A percentile compares a stretch with the other conserved stretches of the same genome.
phyloP scores from a whole-genome alignment of 768 basidiomycete genomes.

The Mycena crocata region DNA sequence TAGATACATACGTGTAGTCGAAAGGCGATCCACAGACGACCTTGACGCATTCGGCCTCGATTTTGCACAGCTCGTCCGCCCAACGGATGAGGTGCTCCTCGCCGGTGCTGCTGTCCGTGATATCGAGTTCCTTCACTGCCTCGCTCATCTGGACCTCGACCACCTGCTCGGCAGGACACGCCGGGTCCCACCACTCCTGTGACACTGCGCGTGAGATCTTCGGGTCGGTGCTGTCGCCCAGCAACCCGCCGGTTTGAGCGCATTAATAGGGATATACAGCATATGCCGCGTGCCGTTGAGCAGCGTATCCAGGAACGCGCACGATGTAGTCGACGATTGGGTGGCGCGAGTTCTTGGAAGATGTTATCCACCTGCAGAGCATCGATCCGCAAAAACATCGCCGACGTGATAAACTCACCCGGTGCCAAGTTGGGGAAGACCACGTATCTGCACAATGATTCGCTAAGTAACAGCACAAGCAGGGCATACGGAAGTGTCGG shows the following conservation, averaged over 20 bases:
- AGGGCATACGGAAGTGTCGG: too few relatives aligned
- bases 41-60: slow-evolving; percentile 20
- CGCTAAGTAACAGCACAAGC: background rate
- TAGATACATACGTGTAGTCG: slow-evolving; percentile 16
- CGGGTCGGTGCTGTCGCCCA: too few relatives aligned
- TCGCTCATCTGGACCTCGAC: slow-evolving; percentile 12
- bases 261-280: too few relatives aligned
- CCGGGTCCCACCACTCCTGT: too few relatives aligned
- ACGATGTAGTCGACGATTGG: too few relatives aligned
- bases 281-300: too few relatives aligned
- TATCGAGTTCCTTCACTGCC: background rate
- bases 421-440: slow-evolving; percentile 16
- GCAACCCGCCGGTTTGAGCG: too few relatives aligned
- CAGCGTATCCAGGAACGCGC: too few relatives aligned
- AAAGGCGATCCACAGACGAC: slow-evolving; percentile 22
- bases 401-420: background rate
- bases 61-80: slow-evolving; percentile 20
- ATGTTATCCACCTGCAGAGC: too few relatives aligned
- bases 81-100: slow-evolving; percentile 16
- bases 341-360: slow-evolving; percentile 27
- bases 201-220: too few relatives aligned
- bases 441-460: slow-evolving; percentile 13
- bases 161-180: background rate
- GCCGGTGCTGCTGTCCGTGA: slow-evolving; percentile 6
- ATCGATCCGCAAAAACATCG: too few relatives aligned